Base-by-base conservation (phyloP, 73 alveolate genomes). In the Paramecium biaurelia region DNA sequence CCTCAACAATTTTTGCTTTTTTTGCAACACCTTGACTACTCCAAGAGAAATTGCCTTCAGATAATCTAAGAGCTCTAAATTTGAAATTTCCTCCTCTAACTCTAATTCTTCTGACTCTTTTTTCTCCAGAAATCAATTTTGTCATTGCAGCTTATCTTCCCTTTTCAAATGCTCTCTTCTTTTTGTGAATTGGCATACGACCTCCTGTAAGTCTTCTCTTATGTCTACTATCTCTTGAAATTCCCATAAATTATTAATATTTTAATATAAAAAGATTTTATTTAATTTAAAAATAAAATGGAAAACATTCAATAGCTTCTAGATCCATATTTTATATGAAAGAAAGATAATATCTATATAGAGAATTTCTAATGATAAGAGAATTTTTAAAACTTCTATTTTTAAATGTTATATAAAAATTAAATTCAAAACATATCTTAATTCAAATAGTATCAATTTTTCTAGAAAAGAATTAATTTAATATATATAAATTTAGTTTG, bases 201-300 rank as follows among this genome's bases (percentile, higher is more conserved):
- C 99, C 99, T 32, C 99, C 99, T 35, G 99, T 96, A 85, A 95
- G 95, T 95, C 99, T 96, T 87, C 98, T 94, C 97, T 98, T 98
- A 95, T 95, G 98, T 88, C 99, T 95, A 63, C 98, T 95, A 94
- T 97, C 98, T 92, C 99, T 95, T 63, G 98, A 93, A 90, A 98
- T 97, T 82, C 99, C 99, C 99, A 98, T 98, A 15, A 58, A 47
- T 14, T 47, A 58, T 58, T 58, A 58, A 58, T 58, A 15, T 58
- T 58, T 58, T 24, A 58, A 58, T 58, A 58, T 24, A 58, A 58
- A 58, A 15, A 58, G 76, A 63, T 63, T 26, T 63, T 63, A 23
- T 26, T 63, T 11, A 63, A 63, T 23, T 63, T 23, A 11, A 30
- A 21, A 23, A 63, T 63, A 2, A 63, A 12, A 63, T 63, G 20